Percentiles rank a stretch among this genome's conserved stretches.
These are phyloP conservation scores for Stipa capillata DNA, from an alignment of 176 grass and related monocot species.

Conservation along the genomic window DNA sequence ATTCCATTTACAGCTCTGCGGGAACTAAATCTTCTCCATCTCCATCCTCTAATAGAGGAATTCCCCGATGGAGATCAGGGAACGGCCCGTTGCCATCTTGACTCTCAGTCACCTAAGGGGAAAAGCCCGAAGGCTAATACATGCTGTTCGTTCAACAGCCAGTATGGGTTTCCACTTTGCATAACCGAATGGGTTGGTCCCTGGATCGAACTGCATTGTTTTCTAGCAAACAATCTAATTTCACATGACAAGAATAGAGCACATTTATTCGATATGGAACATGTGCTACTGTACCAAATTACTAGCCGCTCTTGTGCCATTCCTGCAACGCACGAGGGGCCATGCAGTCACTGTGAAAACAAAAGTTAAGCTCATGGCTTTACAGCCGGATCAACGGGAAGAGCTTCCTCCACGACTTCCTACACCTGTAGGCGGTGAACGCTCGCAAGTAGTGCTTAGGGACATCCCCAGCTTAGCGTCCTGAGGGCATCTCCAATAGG, in stretches of 20 bases:
- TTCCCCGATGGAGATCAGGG: too few relatives aligned
- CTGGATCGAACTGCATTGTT: too few relatives aligned
- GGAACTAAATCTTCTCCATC: too few relatives aligned
- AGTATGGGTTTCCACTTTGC: too few relatives aligned
- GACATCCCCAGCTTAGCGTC: conserved; percentile 11
- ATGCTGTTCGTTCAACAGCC: too few relatives aligned
- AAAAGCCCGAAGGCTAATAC: too few relatives aligned
- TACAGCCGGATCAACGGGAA: conserved; percentile 51
- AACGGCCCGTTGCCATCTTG: too few relatives aligned
- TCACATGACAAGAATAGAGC: not conserved
- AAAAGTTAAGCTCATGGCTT: not conserved
- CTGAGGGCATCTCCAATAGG: too few relatives aligned
- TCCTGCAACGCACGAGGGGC: not conserved
- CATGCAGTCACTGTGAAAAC: not conserved
- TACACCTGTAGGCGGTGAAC: conserved; percentile 41
- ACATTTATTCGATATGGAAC: conserved; percentile 27
- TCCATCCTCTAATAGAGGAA: too few relatives aligned
- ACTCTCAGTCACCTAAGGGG: too few relatives aligned
- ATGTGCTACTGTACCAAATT: not conserved
- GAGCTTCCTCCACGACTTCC: conserved; percentile 85
- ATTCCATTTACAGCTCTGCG: too few relatives aligned
- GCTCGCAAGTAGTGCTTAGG: conserved; percentile 38
- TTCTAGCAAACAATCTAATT: not conserved
- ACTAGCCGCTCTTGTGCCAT: not conserved
- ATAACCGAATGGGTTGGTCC: too few relatives aligned